Base-by-base conservation (phyloP, 768 basidiomycete species). In the Russula emetica region DNA sequence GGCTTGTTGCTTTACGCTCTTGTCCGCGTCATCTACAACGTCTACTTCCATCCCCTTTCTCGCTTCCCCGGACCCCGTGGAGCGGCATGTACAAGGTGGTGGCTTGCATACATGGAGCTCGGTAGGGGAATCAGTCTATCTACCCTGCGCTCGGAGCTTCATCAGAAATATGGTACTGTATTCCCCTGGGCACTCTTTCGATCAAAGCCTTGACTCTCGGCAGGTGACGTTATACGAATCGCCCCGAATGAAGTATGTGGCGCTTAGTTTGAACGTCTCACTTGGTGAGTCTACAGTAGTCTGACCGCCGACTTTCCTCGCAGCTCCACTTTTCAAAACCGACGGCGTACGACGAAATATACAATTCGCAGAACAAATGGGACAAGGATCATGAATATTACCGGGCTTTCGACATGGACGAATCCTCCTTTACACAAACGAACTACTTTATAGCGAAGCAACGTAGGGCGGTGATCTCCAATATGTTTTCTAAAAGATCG, bases 341-440 rank as follows among this genome's bases (percentile, higher is more conserved):
- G 6, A 36, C 28, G 6, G 63, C 11, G 11, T 64, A 55, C 49
- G 44, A 61, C 24, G 63, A 65, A 26, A 65, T 65, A 2, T 65
- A 65, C 32, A 62, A 52, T 26, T 32, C 18, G 0, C 55, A 62
- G 36, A 65, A 65, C 52, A 73, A 70, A 42, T 74, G 79, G 62
- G 71, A 72, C 30, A 81, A 81, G 62, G 78, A 79, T 20, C 66
- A 73, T 24, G 38, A 51, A 5, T 75, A 76, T 54, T 80, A 80
- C 59, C 59, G 62, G 22, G 74, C 72, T 55, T 80, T 80, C 66
- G 74, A 73, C 11, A 70, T 71, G 18, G 68, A 72, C 26, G 69
- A 71, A 22, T 76, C 78, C 5, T 71, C 74, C 2, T 77, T 80
- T 52, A 73, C 75, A 24, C 69, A 74, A 9, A 72, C 72, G 16